These are phyloP conservation scores for Sporopachydermia lactativora DNA, from an alignment of 805 yeast genomes.

Conservation along the genomic window DNA sequence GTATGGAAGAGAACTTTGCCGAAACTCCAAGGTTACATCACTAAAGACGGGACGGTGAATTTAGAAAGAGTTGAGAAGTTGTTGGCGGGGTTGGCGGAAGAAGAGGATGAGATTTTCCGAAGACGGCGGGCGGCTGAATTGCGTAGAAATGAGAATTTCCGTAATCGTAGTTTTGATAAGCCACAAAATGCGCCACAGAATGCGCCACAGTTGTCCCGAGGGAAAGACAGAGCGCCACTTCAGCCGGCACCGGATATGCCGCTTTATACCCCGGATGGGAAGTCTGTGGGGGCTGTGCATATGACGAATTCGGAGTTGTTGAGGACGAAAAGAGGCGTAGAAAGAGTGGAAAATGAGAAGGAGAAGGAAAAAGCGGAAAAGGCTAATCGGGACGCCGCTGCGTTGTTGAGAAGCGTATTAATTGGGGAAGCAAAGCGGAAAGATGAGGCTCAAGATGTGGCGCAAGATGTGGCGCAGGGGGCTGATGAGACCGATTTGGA, in stretches of 20 bases:
- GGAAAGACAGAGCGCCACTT: conserved; percentile 64
- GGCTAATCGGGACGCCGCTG: conserved; percentile 60
- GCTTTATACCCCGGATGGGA: conserved; percentile 61
- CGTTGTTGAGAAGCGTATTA: conserved; percentile 32
- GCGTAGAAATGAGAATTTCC: conserved; percentile 49
- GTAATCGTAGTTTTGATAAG: conserved; percentile 37
- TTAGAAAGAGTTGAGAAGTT: conserved; percentile 63
- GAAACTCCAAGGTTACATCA: conserved; percentile 56
- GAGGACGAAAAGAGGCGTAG: too few relatives aligned
- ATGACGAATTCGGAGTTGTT: conserved; percentile 56
- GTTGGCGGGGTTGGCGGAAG: conserved; percentile 45
- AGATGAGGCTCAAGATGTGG: conserved; percentile 12
- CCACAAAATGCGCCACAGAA: conserved; percentile 17
- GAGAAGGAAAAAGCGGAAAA: conserved; percentile 55
- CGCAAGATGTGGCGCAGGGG: conserved; percentile 7
- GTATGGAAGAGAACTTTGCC: conserved; percentile 76
- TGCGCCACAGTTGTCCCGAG: conserved; percentile 30
- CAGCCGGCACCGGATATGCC: conserved; percentile 61
- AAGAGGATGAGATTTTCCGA: conserved; percentile 69
- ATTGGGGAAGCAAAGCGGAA: conserved; percentile 10
- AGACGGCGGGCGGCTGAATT: conserved; percentile 54
- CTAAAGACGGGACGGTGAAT: conserved; percentile 79
- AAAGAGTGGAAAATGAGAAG: conserved; percentile 47
- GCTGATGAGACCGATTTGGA: conserved; percentile 9
- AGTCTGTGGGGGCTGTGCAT: conserved; percentile 51